Evolutionary conservation across 2,329 filamentous ascomycete genomes (phyloP).

Genomic region (Fusarium veterinarium): DNA sequence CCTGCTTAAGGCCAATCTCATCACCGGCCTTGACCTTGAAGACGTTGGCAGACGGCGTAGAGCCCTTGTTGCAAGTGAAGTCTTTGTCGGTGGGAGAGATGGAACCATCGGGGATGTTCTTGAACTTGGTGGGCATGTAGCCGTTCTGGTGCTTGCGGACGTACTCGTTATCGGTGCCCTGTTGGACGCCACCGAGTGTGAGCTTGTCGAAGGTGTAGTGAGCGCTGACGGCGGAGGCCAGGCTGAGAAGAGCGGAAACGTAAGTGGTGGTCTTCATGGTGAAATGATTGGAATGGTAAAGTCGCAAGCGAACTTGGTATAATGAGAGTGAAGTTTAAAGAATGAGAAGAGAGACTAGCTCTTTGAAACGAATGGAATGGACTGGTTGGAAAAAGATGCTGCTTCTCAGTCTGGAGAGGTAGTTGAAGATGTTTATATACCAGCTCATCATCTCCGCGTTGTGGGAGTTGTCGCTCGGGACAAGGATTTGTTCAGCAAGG

Average conservation of each 20-base stretch:
- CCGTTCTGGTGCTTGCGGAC: conserved; percentile 23
- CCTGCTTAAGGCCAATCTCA: conserved; percentile 19
- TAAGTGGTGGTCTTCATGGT: conserved; percentile 22
- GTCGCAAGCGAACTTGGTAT: conserved; percentile 16
- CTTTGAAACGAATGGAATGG: conserved; percentile 21
- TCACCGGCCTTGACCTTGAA: conserved; percentile 26
- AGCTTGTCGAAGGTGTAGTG: conserved; percentile 27
- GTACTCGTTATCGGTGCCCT: conserved; percentile 14
- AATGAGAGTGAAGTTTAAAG: conserved; percentile 6
- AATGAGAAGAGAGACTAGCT: conserved; percentile 25
- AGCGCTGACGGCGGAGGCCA: conserved; percentile 17
- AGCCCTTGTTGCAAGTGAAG: conserved; percentile 21
- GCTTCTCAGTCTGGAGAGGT: neutral
- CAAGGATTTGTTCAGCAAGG: neutral
- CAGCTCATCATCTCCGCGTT: neutral
- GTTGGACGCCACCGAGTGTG: neutral
- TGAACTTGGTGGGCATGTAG: conserved; percentile 26
- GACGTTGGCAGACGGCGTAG: neutral
- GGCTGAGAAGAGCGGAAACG: conserved; percentile 13
- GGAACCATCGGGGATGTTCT: conserved; percentile 2
- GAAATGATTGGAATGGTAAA: conserved; percentile 1
- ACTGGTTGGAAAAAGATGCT: conserved; percentile 20
- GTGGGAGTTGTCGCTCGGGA: neutral
- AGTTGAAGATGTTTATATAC: conserved; percentile 1
- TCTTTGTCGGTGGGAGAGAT: conserved; percentile 22